phyloP scores from a whole-genome alignment of 2,329 filamentous ascomycete genomes.

The Claviceps africana region DNA sequence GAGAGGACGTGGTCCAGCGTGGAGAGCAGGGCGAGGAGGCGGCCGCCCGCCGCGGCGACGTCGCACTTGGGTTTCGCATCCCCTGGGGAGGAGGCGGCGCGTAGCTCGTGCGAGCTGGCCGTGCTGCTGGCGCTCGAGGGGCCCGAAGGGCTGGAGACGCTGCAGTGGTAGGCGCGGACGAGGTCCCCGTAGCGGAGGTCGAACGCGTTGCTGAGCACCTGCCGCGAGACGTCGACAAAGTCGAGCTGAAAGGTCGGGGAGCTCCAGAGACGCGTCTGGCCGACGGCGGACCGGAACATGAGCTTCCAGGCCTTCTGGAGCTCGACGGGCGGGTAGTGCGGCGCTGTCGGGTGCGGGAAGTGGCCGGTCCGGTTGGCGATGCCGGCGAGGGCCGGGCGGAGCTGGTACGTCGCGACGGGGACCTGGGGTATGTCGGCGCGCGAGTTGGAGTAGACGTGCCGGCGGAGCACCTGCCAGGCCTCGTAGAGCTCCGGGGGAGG shows the following conservation, averaged over 20 bases:
- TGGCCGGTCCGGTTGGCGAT: conserved; percentile 26
- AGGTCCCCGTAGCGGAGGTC: conserved; percentile 23
- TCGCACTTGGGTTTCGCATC: neutral
- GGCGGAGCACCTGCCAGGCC: conserved; percentile 32
- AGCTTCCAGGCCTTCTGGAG: conserved; percentile 25
- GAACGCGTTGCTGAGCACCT: conserved; percentile 33
- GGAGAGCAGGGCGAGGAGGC: conserved; percentile 20
- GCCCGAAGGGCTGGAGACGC: conserved; percentile 5
- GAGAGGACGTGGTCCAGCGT: conserved; percentile 27
- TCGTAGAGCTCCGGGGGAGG: conserved; percentile 17
- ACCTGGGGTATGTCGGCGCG: conserved; percentile 26
- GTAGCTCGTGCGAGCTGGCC: conserved; percentile 7
- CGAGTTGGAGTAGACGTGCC: conserved; percentile 34
- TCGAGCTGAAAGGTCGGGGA: conserved; percentile 31
- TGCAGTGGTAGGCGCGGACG: conserved; percentile 15
- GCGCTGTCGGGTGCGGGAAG: conserved; percentile 21
- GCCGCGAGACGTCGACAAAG: conserved; percentile 33
- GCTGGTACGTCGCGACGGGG: conserved; percentile 31
- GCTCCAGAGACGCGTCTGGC: conserved; percentile 21
- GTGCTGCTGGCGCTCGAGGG: neutral
- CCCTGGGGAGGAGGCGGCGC: conserved; percentile 5
- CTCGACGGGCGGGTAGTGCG: conserved; percentile 25
- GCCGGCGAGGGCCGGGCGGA: conserved; percentile 26
- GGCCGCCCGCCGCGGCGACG: conserved; percentile 10
- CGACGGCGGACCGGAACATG: conserved; percentile 21